Base-by-base conservation (phyloP, 78 protist genomes). In the Mantamonas sphyraenae region DNA sequence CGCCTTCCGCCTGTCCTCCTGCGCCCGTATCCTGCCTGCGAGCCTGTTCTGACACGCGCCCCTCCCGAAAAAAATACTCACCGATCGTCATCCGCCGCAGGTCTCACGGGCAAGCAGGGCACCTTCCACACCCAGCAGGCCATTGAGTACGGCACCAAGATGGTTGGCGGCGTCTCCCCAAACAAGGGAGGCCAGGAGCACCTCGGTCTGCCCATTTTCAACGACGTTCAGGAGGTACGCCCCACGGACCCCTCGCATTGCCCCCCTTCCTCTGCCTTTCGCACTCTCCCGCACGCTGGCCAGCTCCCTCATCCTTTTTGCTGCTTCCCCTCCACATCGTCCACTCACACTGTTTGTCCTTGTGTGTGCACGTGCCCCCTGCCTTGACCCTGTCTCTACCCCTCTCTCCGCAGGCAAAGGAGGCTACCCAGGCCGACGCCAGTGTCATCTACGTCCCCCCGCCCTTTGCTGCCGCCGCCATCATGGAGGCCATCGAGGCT, bases 81-180 rank as follows among this genome's bases (percentile, higher is more conserved):
- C 10, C 47, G 47, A 12, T 42, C 47, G 47, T 10, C 22, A 10
- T 10, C 47, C 47, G 10, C 22, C 47, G 22, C 22, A 5, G 22
- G 47, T 10, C 22, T 42, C 47, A 42, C 10, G 10, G 47, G 22
- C 47, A 42, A 5, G 47, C 55, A 85, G 87, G 99, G 99, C 26
- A 90, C 97, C 35, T 91, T 94, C 87, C 99, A 96, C 85, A 62
- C 76, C 62, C 57, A 84, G 76, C 92, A 86, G 53, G 96, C 97
- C 24, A 82, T 96, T 20, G 96, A 72, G 7, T 96, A 96, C 74
- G 99, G 99, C 67, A 94, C 99, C 43, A 78, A 93, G 64, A 85
- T 94, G 93, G 99, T 96, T 22, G 98, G 97, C 16, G 97, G 99
- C 22, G 93, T 91, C 9, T 74, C 91, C 28, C 99, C 99, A 26